A percentile compares a stretch with the other conserved stretches of the same genome.
Evolutionary conservation across 768 basidiomycete species (phyloP).

Genomic region (Agrocybe pediades): DNA sequence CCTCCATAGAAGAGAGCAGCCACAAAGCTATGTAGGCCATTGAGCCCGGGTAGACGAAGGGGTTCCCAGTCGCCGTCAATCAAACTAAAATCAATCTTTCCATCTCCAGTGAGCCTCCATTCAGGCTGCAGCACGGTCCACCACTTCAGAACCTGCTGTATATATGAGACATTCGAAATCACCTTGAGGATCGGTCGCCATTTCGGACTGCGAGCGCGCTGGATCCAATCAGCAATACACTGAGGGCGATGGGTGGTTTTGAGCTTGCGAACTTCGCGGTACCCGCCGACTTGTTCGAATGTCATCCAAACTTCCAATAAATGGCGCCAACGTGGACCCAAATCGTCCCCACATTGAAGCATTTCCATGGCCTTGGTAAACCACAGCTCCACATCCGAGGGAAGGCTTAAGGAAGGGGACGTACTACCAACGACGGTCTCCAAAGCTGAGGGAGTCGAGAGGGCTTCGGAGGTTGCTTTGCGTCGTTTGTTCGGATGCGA

Average conservation of each 20-base stretch:
- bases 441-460: too few species aligned
- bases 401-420: not conserved
- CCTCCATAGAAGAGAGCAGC: not conserved
- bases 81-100: not conserved
- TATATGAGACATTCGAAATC: not conserved
- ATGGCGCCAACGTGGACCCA: not conserved
- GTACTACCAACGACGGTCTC: not conserved
- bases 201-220: not conserved
- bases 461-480: not conserved
- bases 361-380: not conserved
- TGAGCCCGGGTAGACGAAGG: not conserved
- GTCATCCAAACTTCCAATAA: not conserved
- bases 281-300: not conserved
- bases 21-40: not conserved
- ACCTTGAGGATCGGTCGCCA: not conserved
- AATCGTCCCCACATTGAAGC: not conserved
- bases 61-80: not conserved
- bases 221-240: too few species aligned
- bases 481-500: too few species aligned
- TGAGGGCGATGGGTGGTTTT: too few species aligned
- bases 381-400: not conserved
- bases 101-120: not conserved
- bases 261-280: not conserved
- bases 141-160: not conserved
- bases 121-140: not conserved